Base-by-base conservation (phyloP, 352 stramenopile genomes). In the Albugo candida region DNA sequence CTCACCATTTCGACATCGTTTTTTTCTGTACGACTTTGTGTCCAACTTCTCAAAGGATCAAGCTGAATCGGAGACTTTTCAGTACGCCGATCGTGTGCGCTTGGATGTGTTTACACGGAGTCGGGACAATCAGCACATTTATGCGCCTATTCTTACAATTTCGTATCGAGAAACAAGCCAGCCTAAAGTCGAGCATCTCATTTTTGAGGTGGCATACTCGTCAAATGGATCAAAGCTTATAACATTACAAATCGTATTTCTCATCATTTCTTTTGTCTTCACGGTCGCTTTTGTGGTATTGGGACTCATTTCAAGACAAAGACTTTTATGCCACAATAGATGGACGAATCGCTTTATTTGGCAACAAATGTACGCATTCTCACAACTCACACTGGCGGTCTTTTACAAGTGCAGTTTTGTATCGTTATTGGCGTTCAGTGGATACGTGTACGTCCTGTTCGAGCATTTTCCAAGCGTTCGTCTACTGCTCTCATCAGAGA, bases 21-120 rank as follows among this genome's bases (percentile, higher is more conserved):
- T 97, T 53, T 93, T 96, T 53, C 56, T 97, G 20, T 87, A 86
- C 45, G 92, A 97, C 52, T 64, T 71, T 42, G 59, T 74, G 16
- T 86, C 73, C 0, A 77, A 81, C 6, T 56, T 85, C 11, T 52
- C 63, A 35, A 42, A 59, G 2, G 63, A 60, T 6, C 64, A 70
- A 24, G 69, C 48, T 10, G 70, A 61, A 42, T 59, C 74, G 0
- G 64, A 68, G 16, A 70, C 81, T 1, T 60, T 82, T 41, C 63
- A 72, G 13, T 93, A 92, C 48, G 83, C 77, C 1, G 59, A 73
- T 44, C 58, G 47, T 19, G 74, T 95, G 47, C 67, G 67, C 5
- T 52, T 95, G 16, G 65, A 68, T 13, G 52, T 89, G 18, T 58
- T 54, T 45, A 82, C 76, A 10, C 67, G 77, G 54, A 21, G 49